Conservation (phyloP, 2,329 filamentous ascomycete species). For the Neofusicoccum parvum region DNA sequence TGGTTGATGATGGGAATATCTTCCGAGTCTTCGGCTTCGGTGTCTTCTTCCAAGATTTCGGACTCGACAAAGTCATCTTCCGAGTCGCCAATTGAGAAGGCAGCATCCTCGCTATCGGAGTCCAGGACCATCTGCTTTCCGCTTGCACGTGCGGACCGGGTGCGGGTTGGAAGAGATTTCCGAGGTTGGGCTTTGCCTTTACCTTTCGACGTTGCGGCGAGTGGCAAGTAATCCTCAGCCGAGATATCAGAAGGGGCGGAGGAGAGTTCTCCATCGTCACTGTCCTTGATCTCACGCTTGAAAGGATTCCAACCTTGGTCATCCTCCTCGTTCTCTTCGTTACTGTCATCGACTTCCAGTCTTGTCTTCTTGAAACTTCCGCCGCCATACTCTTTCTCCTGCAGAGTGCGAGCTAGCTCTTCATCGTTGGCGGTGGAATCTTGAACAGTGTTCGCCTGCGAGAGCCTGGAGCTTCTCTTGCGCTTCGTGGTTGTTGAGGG, state of each 20-base stretch:
- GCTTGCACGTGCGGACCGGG: slow-evolving; percentile 21
- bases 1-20: background rate
- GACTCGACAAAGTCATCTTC: slow-evolving; percentile 19
- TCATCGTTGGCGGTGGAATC: slow-evolving; percentile 48
- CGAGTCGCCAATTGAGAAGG: background rate
- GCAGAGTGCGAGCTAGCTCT: slow-evolving; percentile 58
- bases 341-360: slow-evolving; percentile 21
- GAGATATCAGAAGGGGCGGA: slow-evolving; percentile 1
- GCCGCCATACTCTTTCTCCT: slow-evolving; percentile 56
- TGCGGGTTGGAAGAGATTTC: background rate
- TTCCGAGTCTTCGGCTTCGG: background rate
- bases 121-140: background rate
- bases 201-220: slow-evolving; percentile 6
- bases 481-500: slow-evolving; percentile 36
- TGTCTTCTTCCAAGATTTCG: background rate
- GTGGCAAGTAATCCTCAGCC: slow-evolving; percentile 15
- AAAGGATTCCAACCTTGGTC: slow-evolving; percentile 23
- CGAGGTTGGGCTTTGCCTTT: slow-evolving; percentile 18
- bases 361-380: slow-evolving; percentile 41
- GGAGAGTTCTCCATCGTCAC: slow-evolving; percentile 14
- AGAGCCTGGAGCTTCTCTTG: slow-evolving; percentile 31
- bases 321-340: slow-evolving; percentile 33
- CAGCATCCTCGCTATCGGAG: slow-evolving; percentile 21
- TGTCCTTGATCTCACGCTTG: slow-evolving; percentile 23
- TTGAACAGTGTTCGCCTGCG: slow-evolving; percentile 22